These are phyloP conservation scores for Wickerhamiella domercqiae DNA, from an alignment of 805 yeast genomes.

Conservation along the genomic window DNA sequence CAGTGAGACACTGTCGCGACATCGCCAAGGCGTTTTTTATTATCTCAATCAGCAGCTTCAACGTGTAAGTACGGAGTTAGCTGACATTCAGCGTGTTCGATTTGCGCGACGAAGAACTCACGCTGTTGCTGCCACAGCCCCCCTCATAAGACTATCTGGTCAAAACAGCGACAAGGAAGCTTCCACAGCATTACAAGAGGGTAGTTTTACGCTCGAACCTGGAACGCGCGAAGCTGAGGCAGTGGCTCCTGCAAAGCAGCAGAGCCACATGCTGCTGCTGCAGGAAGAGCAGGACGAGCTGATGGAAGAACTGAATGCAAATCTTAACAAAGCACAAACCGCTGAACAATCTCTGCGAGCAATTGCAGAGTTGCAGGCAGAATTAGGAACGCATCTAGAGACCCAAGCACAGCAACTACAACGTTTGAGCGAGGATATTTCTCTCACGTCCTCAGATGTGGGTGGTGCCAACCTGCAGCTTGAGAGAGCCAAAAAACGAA, in stretches of 20 bases:
- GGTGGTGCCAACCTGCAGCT: slow-evolving; percentile 56
- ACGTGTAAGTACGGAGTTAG: slow-evolving; percentile 21
- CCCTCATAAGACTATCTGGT: background rate
- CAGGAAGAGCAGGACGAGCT: slow-evolving; percentile 25
- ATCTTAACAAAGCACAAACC: slow-evolving; percentile 24
- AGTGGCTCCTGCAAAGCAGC: slow-evolving; percentile 4
- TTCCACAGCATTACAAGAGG: background rate
- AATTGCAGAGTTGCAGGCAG: slow-evolving; percentile 59
- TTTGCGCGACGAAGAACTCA: slow-evolving; percentile 13
- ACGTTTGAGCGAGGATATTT: slow-evolving; percentile 48
- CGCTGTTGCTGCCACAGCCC: no score
- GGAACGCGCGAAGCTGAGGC: background rate
- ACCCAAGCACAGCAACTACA: slow-evolving; percentile 56
- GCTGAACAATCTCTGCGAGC: slow-evolving; percentile 35
- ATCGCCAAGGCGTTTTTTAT: slow-evolving; percentile 26
- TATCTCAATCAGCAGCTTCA: slow-evolving; percentile 22
- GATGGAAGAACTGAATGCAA: slow-evolving; percentile 24
- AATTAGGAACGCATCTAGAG: slow-evolving; percentile 55
- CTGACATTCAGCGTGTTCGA: slow-evolving; percentile 24
- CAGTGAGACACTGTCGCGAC: slow-evolving; percentile 20
- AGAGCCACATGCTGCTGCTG: slow-evolving; percentile 17
- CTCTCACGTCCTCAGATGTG: slow-evolving; percentile 49
- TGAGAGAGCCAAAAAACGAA: slow-evolving; percentile 49
- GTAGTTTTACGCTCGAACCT: no score
- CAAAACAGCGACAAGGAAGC: background rate